Percentiles rank a stretch among this genome's conserved stretches.
Conservation (phyloP, 305 asterid genomes). For the Fraxinus velutina region DNA sequence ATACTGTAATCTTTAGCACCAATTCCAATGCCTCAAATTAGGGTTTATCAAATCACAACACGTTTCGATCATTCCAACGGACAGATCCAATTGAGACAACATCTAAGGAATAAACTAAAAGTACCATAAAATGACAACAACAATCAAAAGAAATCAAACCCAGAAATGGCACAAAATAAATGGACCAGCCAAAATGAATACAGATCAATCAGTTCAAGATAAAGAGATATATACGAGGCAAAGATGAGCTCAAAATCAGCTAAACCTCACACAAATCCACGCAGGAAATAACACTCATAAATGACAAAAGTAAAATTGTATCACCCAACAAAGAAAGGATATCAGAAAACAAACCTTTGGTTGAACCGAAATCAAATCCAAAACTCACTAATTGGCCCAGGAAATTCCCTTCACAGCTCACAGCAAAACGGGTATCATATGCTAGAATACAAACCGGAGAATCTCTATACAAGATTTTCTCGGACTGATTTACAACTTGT, state of each 20-base stretch:
- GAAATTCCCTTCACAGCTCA: constrained; percentile 14
- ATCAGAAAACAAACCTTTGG: constrained; percentile 23
- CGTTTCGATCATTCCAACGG: constrained; percentile 11
- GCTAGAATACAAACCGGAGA: not conserved
- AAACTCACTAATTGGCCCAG: constrained; percentile 18
- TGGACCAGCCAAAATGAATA: constrained; percentile 24
- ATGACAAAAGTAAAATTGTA: not conserved
- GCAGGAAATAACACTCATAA: not conserved
- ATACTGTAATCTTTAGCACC: constrained; percentile 6
- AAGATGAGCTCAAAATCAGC: constrained; percentile 39
- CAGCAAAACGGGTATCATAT: constrained; percentile 19
- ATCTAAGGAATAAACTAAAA: constrained; percentile 25
- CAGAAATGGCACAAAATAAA: constrained; percentile 28
- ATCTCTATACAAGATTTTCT: not conserved
- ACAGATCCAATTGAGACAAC: constrained; percentile 19
- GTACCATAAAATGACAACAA: constrained; percentile 23
- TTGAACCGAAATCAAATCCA: constrained; percentile 37
- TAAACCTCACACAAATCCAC: constrained; percentile 14
- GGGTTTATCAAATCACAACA: constrained; percentile 34
- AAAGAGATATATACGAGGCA: constrained; percentile 12
- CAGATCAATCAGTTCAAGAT: constrained; percentile 32
- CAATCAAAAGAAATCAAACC: constrained; percentile 15
- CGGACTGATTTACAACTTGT: not conserved
- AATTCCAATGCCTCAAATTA: constrained; percentile 30
- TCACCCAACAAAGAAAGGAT: not conserved